phyloP scores from a whole-genome alignment of 225 moss, liverwort and hornwort genomes.

The Pleurozium schreberi region DNA sequence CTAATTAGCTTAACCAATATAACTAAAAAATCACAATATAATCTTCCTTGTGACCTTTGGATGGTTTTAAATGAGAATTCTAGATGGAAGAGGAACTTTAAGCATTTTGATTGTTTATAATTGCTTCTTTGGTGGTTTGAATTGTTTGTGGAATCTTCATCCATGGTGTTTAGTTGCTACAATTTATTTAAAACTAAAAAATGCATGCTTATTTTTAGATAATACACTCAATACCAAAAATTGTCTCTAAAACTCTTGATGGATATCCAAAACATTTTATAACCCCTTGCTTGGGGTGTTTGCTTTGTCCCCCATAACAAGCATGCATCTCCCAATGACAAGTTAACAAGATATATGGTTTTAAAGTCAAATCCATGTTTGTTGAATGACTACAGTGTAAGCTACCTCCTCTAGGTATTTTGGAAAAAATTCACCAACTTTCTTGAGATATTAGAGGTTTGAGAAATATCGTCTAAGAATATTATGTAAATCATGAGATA shows the following conservation, averaged over 20 bases:
- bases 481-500: too few relatives aligned
- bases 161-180: neutral
- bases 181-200: neutral
- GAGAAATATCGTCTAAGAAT: too few relatives aligned
- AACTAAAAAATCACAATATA: neutral
- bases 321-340: neutral
- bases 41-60: accelerated
- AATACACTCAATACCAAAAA: neutral
- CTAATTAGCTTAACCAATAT: neutral
- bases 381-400: neutral
- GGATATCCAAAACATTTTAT: neutral
- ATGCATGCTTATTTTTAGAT: neutral
- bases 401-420: neutral
- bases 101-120: too few relatives aligned
- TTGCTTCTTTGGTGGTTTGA: neutral
- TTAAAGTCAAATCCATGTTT: neutral
- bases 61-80: neutral
- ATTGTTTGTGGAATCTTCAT: neutral
- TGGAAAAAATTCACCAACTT: neutral
- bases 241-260: neutral
- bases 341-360: neutral
- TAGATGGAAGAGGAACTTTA: neutral
- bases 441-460: too few relatives aligned
- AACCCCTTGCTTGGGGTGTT: accelerated
- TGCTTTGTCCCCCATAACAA: neutral